Conservation (phyloP, 768 basidiomycete genomes). For the Termitomyces sp. region DNA sequence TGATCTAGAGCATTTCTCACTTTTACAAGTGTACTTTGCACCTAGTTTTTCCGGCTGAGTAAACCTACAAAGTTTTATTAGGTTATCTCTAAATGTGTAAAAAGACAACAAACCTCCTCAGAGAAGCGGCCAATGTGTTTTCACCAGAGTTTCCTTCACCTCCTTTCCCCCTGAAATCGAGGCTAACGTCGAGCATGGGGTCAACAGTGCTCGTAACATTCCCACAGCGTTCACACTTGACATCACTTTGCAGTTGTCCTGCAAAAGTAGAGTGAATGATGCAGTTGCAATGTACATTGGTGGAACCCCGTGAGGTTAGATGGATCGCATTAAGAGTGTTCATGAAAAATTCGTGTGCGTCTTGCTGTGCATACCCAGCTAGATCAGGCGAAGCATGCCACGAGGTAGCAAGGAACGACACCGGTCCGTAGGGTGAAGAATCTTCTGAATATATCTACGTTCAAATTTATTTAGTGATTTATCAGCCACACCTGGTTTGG, state of each 20-base stretch:
- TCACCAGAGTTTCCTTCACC: constrained; percentile 39
- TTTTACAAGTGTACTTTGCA: constrained; percentile 68
- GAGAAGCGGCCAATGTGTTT: constrained; percentile 68
- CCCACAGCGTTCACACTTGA: constrained; percentile 82
- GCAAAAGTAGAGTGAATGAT: constrained; percentile 89
- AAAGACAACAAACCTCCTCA: constrained; percentile 52
- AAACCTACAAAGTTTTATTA: constrained; percentile 42
- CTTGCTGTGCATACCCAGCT: constrained; percentile 91
- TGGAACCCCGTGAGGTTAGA: constrained; percentile 65
- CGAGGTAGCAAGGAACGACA: constrained; percentile 74
- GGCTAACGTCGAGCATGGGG: constrained; percentile 86
- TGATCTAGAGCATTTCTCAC: constrained; percentile 66
- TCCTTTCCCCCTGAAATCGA: constrained; percentile 66
- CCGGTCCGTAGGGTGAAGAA: constrained; percentile 68
- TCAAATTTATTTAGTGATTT: background rate
- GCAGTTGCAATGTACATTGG: constrained; percentile 80
- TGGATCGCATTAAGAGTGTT: constrained; percentile 86
- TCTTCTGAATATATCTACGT: constrained; percentile 53
- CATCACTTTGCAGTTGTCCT: constrained; percentile 83
- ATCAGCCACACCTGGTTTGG: background rate
- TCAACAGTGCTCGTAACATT: constrained; percentile 77
- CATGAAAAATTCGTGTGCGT: constrained; percentile 88
- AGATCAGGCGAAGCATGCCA: constrained; percentile 82
- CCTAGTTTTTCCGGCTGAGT: constrained; percentile 84
- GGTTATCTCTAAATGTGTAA: background rate